phyloP scores from a whole-genome alignment of 805 yeast genomes.

The Starmerella powellii region DNA sequence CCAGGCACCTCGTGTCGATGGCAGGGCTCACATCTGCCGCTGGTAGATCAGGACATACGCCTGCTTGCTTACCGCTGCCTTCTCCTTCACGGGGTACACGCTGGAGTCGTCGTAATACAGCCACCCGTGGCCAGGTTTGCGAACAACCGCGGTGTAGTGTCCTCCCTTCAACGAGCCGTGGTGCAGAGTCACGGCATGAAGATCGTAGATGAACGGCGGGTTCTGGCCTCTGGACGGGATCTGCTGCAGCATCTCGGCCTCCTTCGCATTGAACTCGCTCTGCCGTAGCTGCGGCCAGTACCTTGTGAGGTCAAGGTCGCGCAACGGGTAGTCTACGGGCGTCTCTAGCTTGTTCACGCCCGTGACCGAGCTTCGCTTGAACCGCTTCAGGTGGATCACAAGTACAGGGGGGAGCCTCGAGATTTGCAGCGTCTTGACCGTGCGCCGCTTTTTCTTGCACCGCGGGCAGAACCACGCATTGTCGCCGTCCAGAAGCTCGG shows the following conservation, averaged over 20 bases:
- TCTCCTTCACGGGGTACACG: slow-evolving; percentile 39
- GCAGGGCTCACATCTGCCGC: slow-evolving; percentile 28
- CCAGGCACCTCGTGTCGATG: too few relatives aligned
- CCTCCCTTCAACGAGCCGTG: slow-evolving; percentile 74
- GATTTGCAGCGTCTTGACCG: slow-evolving; percentile 58
- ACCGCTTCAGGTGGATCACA: slow-evolving; percentile 77
- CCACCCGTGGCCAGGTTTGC: slow-evolving; percentile 58
- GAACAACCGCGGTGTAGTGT: slow-evolving; percentile 74
- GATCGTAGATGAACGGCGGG: slow-evolving; percentile 66
- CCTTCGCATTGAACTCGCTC: slow-evolving; percentile 21
- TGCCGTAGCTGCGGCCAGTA: slow-evolving; percentile 49
- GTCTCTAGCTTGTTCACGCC: slow-evolving; percentile 46
- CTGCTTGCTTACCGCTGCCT: slow-evolving; percentile 50
- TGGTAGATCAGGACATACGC: slow-evolving; percentile 77
- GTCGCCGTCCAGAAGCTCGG: slow-evolving; percentile 62
- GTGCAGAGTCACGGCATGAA: slow-evolving; percentile 77
- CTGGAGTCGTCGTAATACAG: slow-evolving; percentile 70
- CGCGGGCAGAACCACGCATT: slow-evolving; percentile 76
- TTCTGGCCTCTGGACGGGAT: slow-evolving; percentile 58
- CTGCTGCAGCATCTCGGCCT: slow-evolving; percentile 38
- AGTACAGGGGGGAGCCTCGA: slow-evolving; percentile 68
- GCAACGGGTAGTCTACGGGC: slow-evolving; percentile 55
- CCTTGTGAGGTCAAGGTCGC: slow-evolving; percentile 47
- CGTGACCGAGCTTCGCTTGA: slow-evolving; percentile 34
- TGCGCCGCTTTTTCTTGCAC: slow-evolving; percentile 51